Percentiles rank a stretch among this genome's conserved stretches.
These are phyloP conservation scores for Piromyces finnis DNA, from an alignment of 192 early-diverging fungal genomes.

Conservation along the genomic window DNA sequence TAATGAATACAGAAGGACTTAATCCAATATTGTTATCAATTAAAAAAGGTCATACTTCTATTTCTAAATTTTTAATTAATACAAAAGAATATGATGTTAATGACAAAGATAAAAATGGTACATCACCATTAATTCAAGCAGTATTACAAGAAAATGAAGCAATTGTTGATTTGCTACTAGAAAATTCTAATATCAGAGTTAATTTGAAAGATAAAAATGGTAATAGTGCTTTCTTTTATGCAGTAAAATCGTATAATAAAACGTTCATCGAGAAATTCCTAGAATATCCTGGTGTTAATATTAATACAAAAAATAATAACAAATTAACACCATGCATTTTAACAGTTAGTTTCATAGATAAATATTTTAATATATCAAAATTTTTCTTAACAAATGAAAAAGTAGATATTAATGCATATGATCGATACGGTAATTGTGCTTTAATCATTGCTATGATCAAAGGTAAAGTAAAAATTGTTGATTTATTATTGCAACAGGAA, in stretches of 20 bases:
- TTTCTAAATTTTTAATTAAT: not conserved
- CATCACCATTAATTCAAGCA: not conserved
- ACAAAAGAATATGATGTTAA: not conserved
- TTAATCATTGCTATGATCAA: not conserved
- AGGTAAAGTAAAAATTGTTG: not conserved
- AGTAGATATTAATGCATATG: not conserved
- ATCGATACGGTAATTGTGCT: not conserved
- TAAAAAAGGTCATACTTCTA: not conserved
- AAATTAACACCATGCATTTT: not conserved
- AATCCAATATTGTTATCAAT: not conserved
- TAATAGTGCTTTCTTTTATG: not conserved
- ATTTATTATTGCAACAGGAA: not conserved
- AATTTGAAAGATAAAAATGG: not conserved
- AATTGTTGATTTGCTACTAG: not conserved
- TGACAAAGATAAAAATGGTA: not conserved
- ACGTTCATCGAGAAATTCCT: not conserved
- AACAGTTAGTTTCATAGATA: not conserved
- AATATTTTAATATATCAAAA: not conserved
- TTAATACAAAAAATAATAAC: not conserved
- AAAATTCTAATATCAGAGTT: not conserved
- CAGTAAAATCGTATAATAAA: not conserved
- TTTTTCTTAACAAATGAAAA: not conserved
- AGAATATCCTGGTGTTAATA: not conserved
- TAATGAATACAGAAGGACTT: not conserved
- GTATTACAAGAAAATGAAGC: not conserved